These are phyloP conservation scores for Eimeria necatrix DNA, from an alignment of 169 alveolate species.

Conservation along the genomic window DNA sequence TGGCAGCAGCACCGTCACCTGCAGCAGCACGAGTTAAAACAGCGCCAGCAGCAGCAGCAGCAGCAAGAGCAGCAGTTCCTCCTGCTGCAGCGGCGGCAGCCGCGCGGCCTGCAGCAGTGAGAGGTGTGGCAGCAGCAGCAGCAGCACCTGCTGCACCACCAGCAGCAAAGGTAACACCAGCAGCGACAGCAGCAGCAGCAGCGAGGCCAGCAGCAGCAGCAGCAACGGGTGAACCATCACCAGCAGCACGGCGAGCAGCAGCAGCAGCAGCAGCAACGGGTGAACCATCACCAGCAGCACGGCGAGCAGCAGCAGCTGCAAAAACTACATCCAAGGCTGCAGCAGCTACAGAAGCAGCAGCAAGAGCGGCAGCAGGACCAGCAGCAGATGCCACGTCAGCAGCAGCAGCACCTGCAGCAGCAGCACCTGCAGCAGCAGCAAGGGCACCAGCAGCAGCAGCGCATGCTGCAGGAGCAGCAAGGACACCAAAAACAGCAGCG, in stretches of 20 bases:
- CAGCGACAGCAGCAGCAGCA: background rate
- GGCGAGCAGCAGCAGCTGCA: too few relatives aligned
- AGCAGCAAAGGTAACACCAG: background rate
- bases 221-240: background rate
- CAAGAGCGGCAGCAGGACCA: background rate
- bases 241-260: background rate
- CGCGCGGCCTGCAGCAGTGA: background rate
- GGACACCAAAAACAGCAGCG: too few relatives aligned
- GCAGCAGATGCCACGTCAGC: background rate
- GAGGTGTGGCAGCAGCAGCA: background rate
- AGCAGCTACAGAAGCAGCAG: background rate
- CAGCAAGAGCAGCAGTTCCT: background rate
- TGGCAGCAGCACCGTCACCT: background rate
- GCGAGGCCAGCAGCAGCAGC: background rate
- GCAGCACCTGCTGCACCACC: background rate
- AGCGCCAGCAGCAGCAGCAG: constrained; percentile 17
- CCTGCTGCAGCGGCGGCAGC: constrained; percentile 17
- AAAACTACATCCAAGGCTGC: too few relatives aligned
- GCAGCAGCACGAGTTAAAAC: background rate
- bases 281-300: background rate
- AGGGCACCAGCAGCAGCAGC: too few relatives aligned
- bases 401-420: constrained; percentile 3
- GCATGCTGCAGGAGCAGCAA: too few relatives aligned
- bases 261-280: background rate
- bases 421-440: background rate